Base-by-base conservation (phyloP, 2,329 filamentous ascomycete species). In the Colletotrichum liaoningense region DNA sequence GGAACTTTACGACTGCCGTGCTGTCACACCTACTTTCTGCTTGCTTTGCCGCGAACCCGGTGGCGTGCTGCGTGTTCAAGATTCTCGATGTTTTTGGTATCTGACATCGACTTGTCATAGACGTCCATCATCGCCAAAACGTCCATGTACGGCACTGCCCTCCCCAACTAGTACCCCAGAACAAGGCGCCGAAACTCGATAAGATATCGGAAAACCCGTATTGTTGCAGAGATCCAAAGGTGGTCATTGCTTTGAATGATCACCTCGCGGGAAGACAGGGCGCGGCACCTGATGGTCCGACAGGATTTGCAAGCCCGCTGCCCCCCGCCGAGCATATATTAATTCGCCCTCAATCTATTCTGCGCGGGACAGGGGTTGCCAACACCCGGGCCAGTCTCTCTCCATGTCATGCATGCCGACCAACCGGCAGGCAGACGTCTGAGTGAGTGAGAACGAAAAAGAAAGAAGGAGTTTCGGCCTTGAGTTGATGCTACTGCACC, bases 1-100 rank as follows among this genome's bases (percentile, higher is more conserved):
- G 67, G 56, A 52, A 73, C 60, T 62, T 57, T 64, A n/a, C 57
- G 33, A 72, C 35, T 68, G 69, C 69, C 63, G 46, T 62, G 46
- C 55, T 52, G 67, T 56, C 67, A 63, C 49, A n/a, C 55, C 35
- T 19, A 19, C 5, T 28, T 49, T 16, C 26, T 35, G 19, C 19
- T 33, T 60, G 46, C 49, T 26, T 49, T 28, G 63, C 49, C 63
- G 46, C 56, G 30, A 28, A 28, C 4, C 35, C 24, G 26, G 52
- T 65, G 52, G 22, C 33, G 52, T 54, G 12, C 19, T 26, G 49
- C 22, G 52, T 54, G 1, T 26, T 38, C 7, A 19, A 6, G 42
- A 54, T 52, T 28, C 14, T 6, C 19, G 16, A 35, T 35, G 11
- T 12, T 35, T 62, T 8, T 54, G 28, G 22, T 1, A 65, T 16